Evolutionary conservation across 192 early-diverging fungal genomes (phyloP).

Genomic region (Endogone sp.): DNA sequence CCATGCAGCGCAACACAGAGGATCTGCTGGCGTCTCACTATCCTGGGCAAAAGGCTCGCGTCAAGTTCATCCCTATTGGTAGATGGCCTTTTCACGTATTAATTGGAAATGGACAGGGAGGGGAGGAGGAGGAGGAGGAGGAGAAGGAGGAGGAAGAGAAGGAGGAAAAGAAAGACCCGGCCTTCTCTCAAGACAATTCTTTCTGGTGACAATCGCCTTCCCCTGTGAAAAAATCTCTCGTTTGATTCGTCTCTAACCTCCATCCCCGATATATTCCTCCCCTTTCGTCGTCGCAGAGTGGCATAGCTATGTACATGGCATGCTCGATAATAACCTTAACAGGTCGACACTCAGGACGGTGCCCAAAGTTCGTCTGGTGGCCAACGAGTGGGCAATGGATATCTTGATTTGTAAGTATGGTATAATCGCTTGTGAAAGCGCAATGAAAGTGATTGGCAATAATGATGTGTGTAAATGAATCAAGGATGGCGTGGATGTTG

Average conservation of each 20-base stretch:
- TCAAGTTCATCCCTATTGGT: constrained; percentile 24
- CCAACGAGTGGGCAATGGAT: constrained; percentile 41
- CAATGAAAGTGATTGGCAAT: too few relatives aligned
- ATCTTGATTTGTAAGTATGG: constrained; percentile 37
- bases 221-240: background rate
- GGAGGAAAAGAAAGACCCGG: background rate
- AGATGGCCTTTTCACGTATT: too few relatives aligned
- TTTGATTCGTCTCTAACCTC: background rate
- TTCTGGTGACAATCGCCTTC: background rate
- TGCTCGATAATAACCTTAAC: constrained; percentile 39
- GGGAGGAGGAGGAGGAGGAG: background rate
- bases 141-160: background rate
- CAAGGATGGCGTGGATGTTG: too few relatives aligned
- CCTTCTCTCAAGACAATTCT: background rate
- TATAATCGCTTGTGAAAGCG: too few relatives aligned
- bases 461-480: background rate
- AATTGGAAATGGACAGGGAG: too few relatives aligned
- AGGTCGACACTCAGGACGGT: constrained; percentile 35
- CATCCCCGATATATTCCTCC: background rate
- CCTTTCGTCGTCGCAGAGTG: constrained; percentile 31
- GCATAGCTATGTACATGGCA: constrained; percentile 34
- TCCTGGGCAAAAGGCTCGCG: constrained; percentile 8
- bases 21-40: constrained; percentile 14
- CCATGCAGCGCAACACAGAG: constrained; percentile 25
- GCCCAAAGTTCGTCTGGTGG: constrained; percentile 43